Evolutionary conservation across 1,284 basidiomycete genomes (phyloP), one percentile per base, ranked within the genome.

Genomic region (Ceratobasidium sp.): DNA sequence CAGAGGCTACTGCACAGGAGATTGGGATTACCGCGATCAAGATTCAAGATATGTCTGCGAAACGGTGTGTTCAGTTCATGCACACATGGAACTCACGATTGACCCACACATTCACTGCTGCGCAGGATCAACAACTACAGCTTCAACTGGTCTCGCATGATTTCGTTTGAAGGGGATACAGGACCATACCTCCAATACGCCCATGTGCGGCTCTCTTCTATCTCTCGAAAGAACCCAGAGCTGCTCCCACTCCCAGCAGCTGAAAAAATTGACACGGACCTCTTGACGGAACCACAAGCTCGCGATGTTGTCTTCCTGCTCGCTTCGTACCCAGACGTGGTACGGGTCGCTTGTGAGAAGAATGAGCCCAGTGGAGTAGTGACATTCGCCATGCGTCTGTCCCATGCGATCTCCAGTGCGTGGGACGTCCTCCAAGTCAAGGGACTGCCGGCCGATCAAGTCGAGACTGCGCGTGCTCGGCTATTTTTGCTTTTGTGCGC

Each of bases 31-130:
- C 95, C 0, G 96, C 95, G 6, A 92, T 99, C 79, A 99, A 99
- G 85, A 96, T 99, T 77, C 97, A 99, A 82, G 97, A 99, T 81
- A 96, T 98, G 95, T 86, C 90, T 50, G 94, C 93, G 30, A 98
- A 96, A 82, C 85, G 93, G 93, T 94, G 77, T 58, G 85, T 79
- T 12, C 30, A 57, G 8, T 26, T 34, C 12, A 6, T 39, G 59
- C 28, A 32, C 48, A 6, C 45, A 48, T 48, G 53, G 46, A 41
- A 52, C 46, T 36, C 55, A 34, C 18, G 36, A 23, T 48, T 26
- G 14, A n/a, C 43, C 55, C 67, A 45, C 65, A 71, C 74, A n/a
- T 57, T 62, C 52, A 59, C 12, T 45, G 52, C 12, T 39, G 12
- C 57, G 23, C 76, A 96, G 97, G 75, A 92, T 97, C 81, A 97